These are phyloP conservation scores for Malassezia vespertilionis DNA, from an alignment of 1,284 basidiomycete species.

Conservation along the genomic window DNA sequence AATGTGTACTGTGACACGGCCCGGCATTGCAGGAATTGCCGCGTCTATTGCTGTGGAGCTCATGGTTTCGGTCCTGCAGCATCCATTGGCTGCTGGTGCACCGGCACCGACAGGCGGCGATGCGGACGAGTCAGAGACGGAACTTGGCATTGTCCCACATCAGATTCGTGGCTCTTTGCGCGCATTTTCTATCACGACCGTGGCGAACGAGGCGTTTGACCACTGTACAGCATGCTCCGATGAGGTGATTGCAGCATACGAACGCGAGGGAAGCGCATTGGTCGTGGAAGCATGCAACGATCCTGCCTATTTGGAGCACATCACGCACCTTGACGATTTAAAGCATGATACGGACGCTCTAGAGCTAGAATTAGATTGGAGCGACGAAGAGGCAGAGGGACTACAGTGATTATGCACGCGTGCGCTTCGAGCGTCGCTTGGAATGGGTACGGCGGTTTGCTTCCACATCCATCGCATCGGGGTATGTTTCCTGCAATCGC, in stretches of 20 bases:
- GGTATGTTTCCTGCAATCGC: no score
- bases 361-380: slow-evolving; percentile 26
- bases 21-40: slow-evolving; percentile 84
- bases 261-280: slow-evolving; percentile 65
- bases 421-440: slow-evolving; percentile 7
- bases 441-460: no score
- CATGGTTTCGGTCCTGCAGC: slow-evolving; percentile 76
- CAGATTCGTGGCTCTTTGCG: slow-evolving; percentile 81
- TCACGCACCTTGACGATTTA: slow-evolving; percentile 71
- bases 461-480: no score
- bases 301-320: slow-evolving; percentile 65
- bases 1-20: slow-evolving; percentile 98
- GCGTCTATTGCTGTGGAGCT: slow-evolving; percentile 83
- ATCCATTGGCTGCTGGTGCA: slow-evolving; percentile 48
- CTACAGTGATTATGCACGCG: neutral
- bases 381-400: slow-evolving; percentile 1
- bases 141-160: slow-evolving; percentile 52
- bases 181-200: slow-evolving; percentile 69
- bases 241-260: slow-evolving; percentile 42
- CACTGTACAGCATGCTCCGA: slow-evolving; percentile 71
- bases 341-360: slow-evolving; percentile 31
- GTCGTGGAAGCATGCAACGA: slow-evolving; percentile 67
- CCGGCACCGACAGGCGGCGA: neutral
- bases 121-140: neutral
- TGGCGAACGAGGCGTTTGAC: slow-evolving; percentile 75